These are phyloP conservation scores for Tetracladium maxilliforme DNA, from an alignment of 2,329 filamentous ascomycete species.

Conservation along the genomic window DNA sequence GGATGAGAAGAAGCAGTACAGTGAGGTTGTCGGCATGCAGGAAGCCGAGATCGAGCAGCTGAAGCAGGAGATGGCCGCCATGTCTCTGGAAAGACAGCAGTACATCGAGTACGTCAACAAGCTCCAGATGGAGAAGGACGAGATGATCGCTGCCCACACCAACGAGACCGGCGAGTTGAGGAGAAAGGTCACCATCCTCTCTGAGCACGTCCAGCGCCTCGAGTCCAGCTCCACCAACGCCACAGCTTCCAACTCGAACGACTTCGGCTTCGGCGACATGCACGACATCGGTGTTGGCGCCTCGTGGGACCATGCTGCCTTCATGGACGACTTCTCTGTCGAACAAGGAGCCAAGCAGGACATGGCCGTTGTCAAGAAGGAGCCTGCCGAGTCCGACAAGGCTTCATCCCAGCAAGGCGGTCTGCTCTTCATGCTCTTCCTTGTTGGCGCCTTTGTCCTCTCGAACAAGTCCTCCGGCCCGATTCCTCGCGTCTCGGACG, in stretches of 20 bases:
- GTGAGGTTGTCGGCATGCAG: slow-evolving; percentile 58
- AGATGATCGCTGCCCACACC: slow-evolving; percentile 77
- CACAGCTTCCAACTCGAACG: slow-evolving; percentile 44
- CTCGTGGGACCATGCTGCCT: slow-evolving; percentile 70
- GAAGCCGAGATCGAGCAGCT: slow-evolving; percentile 63
- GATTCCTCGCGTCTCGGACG: slow-evolving; percentile 66
- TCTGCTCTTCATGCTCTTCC: slow-evolving; percentile 85
- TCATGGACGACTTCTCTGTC: slow-evolving; percentile 57
- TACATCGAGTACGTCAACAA: slow-evolving; percentile 62
- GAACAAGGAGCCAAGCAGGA: slow-evolving; percentile 48
- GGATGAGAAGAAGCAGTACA: slow-evolving; percentile 90
- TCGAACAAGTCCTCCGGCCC: slow-evolving; percentile 65
- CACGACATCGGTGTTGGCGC: slow-evolving; percentile 70
- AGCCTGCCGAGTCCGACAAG: slow-evolving; percentile 45
- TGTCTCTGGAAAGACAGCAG: slow-evolving; percentile 59
- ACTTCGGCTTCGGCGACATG: slow-evolving; percentile 65
- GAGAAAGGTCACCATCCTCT: slow-evolving; percentile 79
- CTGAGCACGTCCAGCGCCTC: slow-evolving; percentile 54
- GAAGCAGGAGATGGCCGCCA: slow-evolving; percentile 54
- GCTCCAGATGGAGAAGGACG: slow-evolving; percentile 76
- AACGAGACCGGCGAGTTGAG: slow-evolving; percentile 82
- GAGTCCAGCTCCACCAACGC: slow-evolving; percentile 43
- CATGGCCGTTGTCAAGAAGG: slow-evolving; percentile 26
- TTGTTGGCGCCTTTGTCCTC: slow-evolving; percentile 90
- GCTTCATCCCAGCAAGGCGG: slow-evolving; percentile 64